Evolutionary conservation across 108 stramenopile genomes (phyloP), one percentile per base, ranked within the genome.

Genomic region (Cyclotella distinguenda): DNA sequence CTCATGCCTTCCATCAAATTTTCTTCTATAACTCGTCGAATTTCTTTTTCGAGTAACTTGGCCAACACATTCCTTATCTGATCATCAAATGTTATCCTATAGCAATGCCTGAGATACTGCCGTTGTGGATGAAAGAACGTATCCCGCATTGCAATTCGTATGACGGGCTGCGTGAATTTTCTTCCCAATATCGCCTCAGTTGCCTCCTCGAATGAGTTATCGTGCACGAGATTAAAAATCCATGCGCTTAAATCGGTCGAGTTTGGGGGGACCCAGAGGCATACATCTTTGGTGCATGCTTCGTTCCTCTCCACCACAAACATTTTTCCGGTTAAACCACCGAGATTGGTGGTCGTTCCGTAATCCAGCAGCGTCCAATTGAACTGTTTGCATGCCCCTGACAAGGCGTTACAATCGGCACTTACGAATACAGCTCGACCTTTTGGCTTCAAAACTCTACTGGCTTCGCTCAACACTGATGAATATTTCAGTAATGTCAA

Each of bases 341-440:
- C 80, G 22, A 81, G 39, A 48, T 70, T 74, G 11, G 73, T 25
- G 58, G 39, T 73, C 33, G 38, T 33, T 18, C 64, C 21, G 34
- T 25, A 9, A 26, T 45, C 12, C 15, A 35, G 25, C 55, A 28
- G 16, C 13, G 27, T 48, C 52, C 57, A 59, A 25, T 63, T 62
- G 52, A 63, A 71, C 46, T 53, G 26, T 53, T 38, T 44, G 11
- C 60, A 46, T 28, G 65, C 40, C 48, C 65, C 54, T 16, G 21
- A 32, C 39, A 81, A 44, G 7, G 71, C 65, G 49, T 70, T 72
- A 40, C 23, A 31, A 46, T 77, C 80, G 16, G 61, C 45, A 50
- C 71, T 77, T 0, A 81, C 7, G 15, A 81, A 35, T 22, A 36
- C 72, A 6, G 78, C 72, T 27, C 58, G 66, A n/a, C 78, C 78